phyloP scores from a whole-genome alignment of 2,329 filamentous ascomycete species.

The Monilinia vaccinii-corymbosi region DNA sequence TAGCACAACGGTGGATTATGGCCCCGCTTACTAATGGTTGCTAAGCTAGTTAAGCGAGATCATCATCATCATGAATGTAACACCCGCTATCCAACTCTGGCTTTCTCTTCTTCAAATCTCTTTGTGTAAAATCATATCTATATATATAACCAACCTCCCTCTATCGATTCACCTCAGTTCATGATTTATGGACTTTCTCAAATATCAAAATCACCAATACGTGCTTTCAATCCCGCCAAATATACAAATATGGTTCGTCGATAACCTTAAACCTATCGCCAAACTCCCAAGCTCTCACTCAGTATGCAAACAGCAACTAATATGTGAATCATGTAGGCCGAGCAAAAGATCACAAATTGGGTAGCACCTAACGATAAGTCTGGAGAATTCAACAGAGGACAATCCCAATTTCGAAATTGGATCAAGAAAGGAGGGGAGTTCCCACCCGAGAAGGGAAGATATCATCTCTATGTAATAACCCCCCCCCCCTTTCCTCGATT shows the following conservation, averaged over 20 bases:
- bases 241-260: conserved; percentile 12
- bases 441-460: conserved; percentile 72
- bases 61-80: too few relatives aligned
- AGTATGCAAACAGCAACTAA: neutral
- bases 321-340: conserved; percentile 12
- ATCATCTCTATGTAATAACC: conserved; percentile 89
- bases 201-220: neutral
- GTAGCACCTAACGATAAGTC: conserved; percentile 66
- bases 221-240: neutral
- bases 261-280: neutral
- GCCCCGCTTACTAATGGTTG: too few relatives aligned
- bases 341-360: conserved; percentile 68
- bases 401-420: conserved; percentile 66
- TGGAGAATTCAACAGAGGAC: conserved; percentile 88
- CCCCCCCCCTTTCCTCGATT: conserved; percentile 67
- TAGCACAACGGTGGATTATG: too few relatives aligned
- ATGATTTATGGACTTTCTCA: conserved; percentile 11
- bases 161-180: neutral
- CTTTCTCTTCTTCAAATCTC: neutral
- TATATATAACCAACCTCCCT: neutral
- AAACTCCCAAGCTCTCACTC: neutral
- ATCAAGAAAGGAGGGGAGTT: conserved; percentile 57
- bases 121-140: neutral
- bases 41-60: too few relatives aligned
- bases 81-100: conserved; percentile 3